Base-by-base conservation (phyloP, 2,329 filamentous ascomycete genomes). In the Coleophoma eucalyptorum region DNA sequence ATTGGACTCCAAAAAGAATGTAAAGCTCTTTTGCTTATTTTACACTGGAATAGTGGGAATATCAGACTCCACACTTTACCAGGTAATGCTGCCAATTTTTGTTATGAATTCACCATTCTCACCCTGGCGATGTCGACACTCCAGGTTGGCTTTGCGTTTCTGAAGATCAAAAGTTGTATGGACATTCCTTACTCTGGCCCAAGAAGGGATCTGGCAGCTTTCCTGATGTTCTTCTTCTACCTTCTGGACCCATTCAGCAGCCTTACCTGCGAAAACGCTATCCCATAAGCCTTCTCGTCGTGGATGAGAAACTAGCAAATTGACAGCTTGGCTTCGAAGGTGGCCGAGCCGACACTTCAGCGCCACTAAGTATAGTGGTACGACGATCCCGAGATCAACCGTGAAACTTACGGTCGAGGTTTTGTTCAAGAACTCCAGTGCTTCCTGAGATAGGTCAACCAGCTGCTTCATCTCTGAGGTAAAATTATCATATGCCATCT, bases 211-310 rank as follows among this genome's bases (percentile, higher is more conserved):
- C 13, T n/a, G 18, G 7, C 42, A 35, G 7, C 15, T 18, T 3
- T 41, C 21, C 6, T 42, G 18, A 19, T 16, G 32, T 38, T 58
- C 58, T 34, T 58, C 56, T 34, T 60, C 58, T 0, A 60, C 41
- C 3, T 38, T 35, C 16, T 58, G 54, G 12, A 58, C 51, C 58
- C 58, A 60, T 5, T 42, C n/a, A 11, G 52, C 56, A 13, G 57
- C 47, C 8, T 41, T 49, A 13, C 43, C 50, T 5, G 50, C 49
- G 16, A 52, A 50, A 2, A 55, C 53, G 4, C 44, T 51, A 50
- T 87, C 83, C 84, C 84, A 87, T 72, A 87, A 83, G 26, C 80
- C 83, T 65, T 87, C 84, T 43, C 83, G 73, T 13, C 83, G 72
- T 7, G 81, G 76, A 58, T 79, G 81, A 56, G 76, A 79, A 48